Evolutionary conservation across 2,329 filamentous ascomycete genomes (phyloP).

Genomic region (Sarocladium strictum): DNA sequence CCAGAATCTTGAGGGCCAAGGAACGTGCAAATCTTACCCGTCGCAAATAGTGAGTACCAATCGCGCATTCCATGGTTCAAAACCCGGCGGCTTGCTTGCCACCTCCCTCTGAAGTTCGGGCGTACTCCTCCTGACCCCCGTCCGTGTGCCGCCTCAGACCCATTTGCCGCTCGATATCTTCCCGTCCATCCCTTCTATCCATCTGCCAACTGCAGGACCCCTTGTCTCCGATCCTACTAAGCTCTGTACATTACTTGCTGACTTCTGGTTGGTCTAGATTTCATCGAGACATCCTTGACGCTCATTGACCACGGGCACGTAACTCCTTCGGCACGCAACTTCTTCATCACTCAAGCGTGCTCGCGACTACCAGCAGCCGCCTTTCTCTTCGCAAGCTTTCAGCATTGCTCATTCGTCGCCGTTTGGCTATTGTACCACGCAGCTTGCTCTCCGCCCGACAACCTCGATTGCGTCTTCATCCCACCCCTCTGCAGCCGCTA

Average conservation of each 20-base stretch:
- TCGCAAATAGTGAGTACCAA: constrained; percentile 3
- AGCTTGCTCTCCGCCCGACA: not conserved
- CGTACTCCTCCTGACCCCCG: constrained; percentile 2
- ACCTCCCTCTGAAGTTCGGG: not conserved
- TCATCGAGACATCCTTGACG: not conserved
- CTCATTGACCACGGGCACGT: not conserved
- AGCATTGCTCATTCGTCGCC: not conserved
- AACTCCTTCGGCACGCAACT: not conserved
- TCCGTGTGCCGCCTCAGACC: constrained; percentile 1
- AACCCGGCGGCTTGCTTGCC: not conserved
- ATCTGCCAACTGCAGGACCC: not conserved
- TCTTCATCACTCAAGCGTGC: not conserved
- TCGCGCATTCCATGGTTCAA: constrained; percentile 1
- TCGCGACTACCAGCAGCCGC: not conserved
- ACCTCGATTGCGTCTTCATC: not conserved
- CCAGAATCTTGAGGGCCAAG: not conserved
- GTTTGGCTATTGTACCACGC: not conserved
- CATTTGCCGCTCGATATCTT: constrained; percentile 8
- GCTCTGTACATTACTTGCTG: not conserved
- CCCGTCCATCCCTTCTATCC: constrained; percentile 4
- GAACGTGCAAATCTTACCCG: not conserved
- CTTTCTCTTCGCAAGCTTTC: not conserved
- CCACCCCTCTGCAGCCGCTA: not conserved
- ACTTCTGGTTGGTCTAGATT: constrained; percentile 4
- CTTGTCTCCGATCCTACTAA: not conserved